A percentile compares a stretch with the other conserved stretches of the same genome.
Evolutionary conservation across 495 filamentous ascomycete genomes (phyloP).

Genomic region (Penicillium lividum): DNA sequence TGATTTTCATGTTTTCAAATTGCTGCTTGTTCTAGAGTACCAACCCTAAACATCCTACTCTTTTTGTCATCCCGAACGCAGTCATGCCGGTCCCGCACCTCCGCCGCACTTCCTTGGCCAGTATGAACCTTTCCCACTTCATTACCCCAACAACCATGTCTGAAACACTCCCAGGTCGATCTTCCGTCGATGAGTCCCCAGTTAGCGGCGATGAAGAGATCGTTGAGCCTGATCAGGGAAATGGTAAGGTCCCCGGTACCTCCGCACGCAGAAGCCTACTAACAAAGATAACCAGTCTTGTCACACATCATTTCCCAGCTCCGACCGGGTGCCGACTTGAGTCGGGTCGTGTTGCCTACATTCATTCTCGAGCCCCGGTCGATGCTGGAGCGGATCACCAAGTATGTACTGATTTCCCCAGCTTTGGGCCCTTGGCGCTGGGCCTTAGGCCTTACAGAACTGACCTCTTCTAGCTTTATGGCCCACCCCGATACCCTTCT

Average conservation of each 20-base stretch:
- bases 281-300: slow-evolving; percentile 60
- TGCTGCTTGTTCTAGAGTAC: neutral
- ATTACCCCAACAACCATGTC: slow-evolving; percentile 32
- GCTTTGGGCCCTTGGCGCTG: neutral
- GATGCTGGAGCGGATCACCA: slow-evolving; percentile 98
- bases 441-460: neutral
- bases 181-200: slow-evolving; percentile 54
- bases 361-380: slow-evolving; percentile 97
- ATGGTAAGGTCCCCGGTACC: slow-evolving; percentile 41
- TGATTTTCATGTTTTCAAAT: slow-evolving; percentile 1
- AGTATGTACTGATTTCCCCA: slow-evolving; percentile 54
- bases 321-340: slow-evolving; percentile 91
- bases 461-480: slow-evolving; percentile 76
- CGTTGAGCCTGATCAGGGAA: slow-evolving; percentile 68
- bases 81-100: slow-evolving; percentile 35
- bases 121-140: slow-evolving; percentile 19
- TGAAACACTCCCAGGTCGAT: slow-evolving; percentile 49
- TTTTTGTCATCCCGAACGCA: slow-evolving; percentile 27
- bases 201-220: slow-evolving; percentile 67
- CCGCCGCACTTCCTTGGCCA: slow-evolving; percentile 32
- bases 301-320: slow-evolving; percentile 96
- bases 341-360: slow-evolving; percentile 89
- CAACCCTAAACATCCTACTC: slow-evolving; percentile 12
- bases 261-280: neutral
- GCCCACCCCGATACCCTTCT: slow-evolving; percentile 95